These are phyloP conservation scores for Aspergillus nanangensis DNA, from an alignment of 495 filamentous ascomycete genomes.

Conservation along the genomic window DNA sequence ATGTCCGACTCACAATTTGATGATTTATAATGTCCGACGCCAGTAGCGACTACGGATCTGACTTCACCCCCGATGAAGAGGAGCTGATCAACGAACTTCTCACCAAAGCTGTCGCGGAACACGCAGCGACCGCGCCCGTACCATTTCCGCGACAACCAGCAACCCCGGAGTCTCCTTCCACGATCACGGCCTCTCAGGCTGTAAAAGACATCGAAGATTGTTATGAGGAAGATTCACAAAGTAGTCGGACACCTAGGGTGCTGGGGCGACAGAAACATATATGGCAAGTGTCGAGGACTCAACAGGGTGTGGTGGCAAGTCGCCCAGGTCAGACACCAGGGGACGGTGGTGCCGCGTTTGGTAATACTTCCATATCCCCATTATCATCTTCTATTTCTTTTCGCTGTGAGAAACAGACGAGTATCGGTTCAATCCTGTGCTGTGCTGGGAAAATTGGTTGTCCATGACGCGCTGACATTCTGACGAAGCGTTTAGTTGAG, in stretches of 20 bases:
- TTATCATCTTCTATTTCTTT: not conserved
- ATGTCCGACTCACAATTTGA: constrained; percentile 26
- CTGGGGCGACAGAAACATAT: constrained; percentile 36
- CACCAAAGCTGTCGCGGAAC: constrained; percentile 23
- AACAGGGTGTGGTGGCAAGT: constrained; percentile 7
- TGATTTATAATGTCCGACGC: constrained; percentile 11
- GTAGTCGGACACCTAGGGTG: constrained; percentile 35
- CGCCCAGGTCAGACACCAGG: constrained; percentile 25
- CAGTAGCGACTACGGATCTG: constrained; percentile 66
- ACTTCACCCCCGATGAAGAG: constrained; percentile 63
- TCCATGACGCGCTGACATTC: constrained; percentile 41
- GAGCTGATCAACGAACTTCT: constrained; percentile 44
- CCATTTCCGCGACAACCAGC: constrained; percentile 9
- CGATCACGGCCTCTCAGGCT: constrained; percentile 1
- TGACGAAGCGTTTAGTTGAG: constrained; percentile 67
- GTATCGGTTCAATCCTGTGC: no score
- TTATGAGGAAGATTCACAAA: constrained; percentile 21
- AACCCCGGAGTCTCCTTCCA: constrained; percentile 1
- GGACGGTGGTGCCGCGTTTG: constrained; percentile 27
- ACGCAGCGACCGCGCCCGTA: constrained; percentile 19
- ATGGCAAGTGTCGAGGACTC: constrained; percentile 24
- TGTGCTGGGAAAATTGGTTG: constrained; percentile 4
- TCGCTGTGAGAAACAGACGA: no score
- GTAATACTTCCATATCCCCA: constrained; percentile 19
- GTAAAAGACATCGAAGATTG: constrained; percentile 37